Percentiles rank a stretch among this genome's conserved stretches.
These are phyloP conservation scores for Hippophae gyantsensis DNA, from an alignment of 306 rosid genomes.

Conservation along the genomic window DNA sequence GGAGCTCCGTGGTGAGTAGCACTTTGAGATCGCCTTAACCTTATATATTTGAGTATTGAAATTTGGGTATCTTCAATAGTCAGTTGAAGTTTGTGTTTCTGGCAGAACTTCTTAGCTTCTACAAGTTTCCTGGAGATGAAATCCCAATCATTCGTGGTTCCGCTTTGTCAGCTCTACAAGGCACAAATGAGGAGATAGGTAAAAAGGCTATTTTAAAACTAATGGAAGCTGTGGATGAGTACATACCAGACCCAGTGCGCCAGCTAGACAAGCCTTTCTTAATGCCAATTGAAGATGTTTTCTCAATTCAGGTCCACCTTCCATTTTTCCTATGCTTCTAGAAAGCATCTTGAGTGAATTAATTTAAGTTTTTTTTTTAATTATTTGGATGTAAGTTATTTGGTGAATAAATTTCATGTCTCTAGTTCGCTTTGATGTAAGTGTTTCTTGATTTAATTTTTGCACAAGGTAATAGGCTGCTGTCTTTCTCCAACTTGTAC, in stretches of 20 bases:
- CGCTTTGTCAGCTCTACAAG: conserved; percentile 86
- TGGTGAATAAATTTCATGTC: no score
- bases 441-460: no score
- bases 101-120: conserved; percentile 93
- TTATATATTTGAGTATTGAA: background rate
- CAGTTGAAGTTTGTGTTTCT: conserved; percentile 15
- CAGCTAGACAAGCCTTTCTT: conserved; percentile 93
- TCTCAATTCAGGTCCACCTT: conserved; percentile 73
- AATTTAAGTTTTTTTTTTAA: no score
- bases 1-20: conserved; percentile 83
- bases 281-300: conserved; percentile 93
- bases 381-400: no score
- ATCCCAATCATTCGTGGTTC: conserved; percentile 92
- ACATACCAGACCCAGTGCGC: conserved; percentile 95
- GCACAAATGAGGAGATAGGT: conserved; percentile 93
- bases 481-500: no score
- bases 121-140: conserved; percentile 98
- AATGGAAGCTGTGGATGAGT: conserved; percentile 93
- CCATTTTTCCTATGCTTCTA: background rate
- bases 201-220: conserved; percentile 74
- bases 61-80: background rate
- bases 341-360: no score
- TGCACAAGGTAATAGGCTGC: no score
- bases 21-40: conserved; percentile 5
- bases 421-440: no score